Evolutionary conservation across 2,329 filamentous ascomycete species (phyloP).

Genomic region (Aspergillus jensenii): DNA sequence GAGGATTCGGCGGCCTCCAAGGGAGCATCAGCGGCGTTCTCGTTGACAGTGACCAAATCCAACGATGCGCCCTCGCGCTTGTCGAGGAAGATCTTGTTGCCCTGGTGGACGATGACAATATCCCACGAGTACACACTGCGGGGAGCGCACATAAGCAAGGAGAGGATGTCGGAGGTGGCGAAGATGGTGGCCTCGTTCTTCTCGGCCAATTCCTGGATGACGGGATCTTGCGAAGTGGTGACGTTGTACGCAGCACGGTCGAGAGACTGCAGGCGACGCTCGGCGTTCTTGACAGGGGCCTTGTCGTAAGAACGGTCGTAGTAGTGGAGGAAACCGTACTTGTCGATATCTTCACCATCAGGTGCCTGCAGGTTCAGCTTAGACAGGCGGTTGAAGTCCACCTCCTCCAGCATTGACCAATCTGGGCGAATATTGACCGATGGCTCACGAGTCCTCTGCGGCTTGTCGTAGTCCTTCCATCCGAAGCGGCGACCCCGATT

Average conservation of each 20-base stretch:
- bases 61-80: conserved; percentile 94
- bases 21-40: conserved; percentile 94
- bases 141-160: conserved; percentile 98
- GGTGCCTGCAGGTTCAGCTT: conserved; percentile 96
- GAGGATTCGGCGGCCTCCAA: conserved; percentile 75
- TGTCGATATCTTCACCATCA: conserved; percentile 91
- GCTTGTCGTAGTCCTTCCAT: conserved; percentile 99
- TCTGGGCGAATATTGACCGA: conserved; percentile 95
- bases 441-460: conserved; percentile 89
- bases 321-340: conserved; percentile 97
- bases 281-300: conserved; percentile 80
- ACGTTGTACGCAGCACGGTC: conserved; percentile 98
- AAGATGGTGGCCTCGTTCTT: conserved; percentile 96
- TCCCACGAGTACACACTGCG: conserved; percentile 99
- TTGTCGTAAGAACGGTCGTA: conserved; percentile 97
- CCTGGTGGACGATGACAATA: conserved; percentile 87
- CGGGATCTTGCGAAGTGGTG: conserved; percentile 90
- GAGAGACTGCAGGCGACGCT: conserved; percentile 82
- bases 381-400: conserved; percentile 90
- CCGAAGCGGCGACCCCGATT: conserved; percentile 83
- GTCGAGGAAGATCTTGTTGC: conserved; percentile 97
- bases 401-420: conserved; percentile 95
- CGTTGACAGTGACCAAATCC: conserved; percentile 98
- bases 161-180: conserved; percentile 93
- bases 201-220: conserved; percentile 95